A percentile compares a stretch with the other conserved stretches of the same genome.
Evolutionary conservation across 192 early-diverging fungal species (phyloP).

Genomic region (Linnemannia exigua): DNA sequence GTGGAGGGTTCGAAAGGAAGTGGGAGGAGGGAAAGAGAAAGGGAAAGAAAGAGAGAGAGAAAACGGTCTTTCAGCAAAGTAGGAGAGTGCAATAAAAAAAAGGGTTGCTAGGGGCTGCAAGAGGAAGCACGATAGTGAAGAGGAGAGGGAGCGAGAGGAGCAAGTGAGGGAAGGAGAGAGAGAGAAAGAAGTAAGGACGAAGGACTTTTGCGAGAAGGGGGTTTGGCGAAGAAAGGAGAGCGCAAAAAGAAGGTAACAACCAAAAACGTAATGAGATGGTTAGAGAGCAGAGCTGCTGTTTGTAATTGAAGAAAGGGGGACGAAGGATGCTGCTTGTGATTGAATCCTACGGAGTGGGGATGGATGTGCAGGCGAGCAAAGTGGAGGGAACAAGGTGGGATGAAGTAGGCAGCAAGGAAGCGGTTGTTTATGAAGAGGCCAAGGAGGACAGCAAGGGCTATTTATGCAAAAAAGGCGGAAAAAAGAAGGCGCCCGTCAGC

Average conservation of each 20-base stretch:
- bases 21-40: neutral
- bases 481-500: neutral
- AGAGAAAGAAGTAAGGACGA: neutral
- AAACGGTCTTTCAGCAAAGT: neutral
- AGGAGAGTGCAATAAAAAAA: neutral
- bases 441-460: neutral
- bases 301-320: neutral
- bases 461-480: neutral
- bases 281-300: neutral
- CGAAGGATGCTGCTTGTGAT: too few species aligned
- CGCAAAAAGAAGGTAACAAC: neutral
- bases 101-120: neutral
- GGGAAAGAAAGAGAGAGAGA: slow-evolving; percentile 6
- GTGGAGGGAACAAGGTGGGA: neutral
- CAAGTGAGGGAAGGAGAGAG: neutral
- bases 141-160: neutral
- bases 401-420: too few species aligned
- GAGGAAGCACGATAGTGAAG: neutral
- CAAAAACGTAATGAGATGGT: neutral
- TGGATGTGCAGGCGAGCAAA: neutral
- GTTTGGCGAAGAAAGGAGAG: neutral
- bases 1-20: neutral
- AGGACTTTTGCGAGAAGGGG: neutral
- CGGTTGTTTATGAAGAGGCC: neutral
- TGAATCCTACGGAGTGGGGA: neutral